These are phyloP conservation scores for Metarhizium guizhouense DNA, from an alignment of 2,329 filamentous ascomycete species.

Conservation along the genomic window DNA sequence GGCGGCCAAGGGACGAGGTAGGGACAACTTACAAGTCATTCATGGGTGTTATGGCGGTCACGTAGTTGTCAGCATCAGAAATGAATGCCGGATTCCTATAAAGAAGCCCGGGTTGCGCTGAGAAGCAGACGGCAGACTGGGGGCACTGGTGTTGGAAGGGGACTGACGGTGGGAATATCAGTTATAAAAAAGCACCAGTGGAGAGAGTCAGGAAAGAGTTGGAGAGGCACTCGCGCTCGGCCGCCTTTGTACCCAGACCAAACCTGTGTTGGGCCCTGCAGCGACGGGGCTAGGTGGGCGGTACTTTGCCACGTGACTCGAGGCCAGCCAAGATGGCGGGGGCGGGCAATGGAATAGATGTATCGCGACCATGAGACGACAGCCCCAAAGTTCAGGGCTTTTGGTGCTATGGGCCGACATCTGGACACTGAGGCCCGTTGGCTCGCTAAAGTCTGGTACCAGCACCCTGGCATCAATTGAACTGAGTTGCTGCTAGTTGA, in stretches of 20 bases:
- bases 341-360: not conserved
- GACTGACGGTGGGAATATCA: constrained; percentile 23
- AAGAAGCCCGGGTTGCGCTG: constrained; percentile 1
- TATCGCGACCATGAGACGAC: not conserved
- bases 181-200: constrained; percentile 23
- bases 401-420: too few species aligned
- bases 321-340: not conserved
- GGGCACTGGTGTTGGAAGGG: constrained; percentile 22
- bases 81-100: constrained; percentile 10
- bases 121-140: constrained; percentile 11
- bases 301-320: not conserved
- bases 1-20: constrained; percentile 15
- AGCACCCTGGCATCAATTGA: too few species aligned
- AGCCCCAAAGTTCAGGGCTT: too few species aligned
- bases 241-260: constrained; percentile 17
- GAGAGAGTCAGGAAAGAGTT: constrained; percentile 31
- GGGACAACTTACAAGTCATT: constrained; percentile 41
- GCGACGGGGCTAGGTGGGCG: not conserved
- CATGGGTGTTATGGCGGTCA: constrained; percentile 32
- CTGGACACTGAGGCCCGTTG: too few species aligned
- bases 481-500: too few species aligned
- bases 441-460: too few species aligned
- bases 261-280: constrained; percentile 11
- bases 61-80: constrained; percentile 22
- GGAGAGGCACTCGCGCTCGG: constrained; percentile 17